Evolutionary conservation across 2,329 filamentous ascomycete genomes (phyloP).

Genomic region (Penicillium sp.): DNA sequence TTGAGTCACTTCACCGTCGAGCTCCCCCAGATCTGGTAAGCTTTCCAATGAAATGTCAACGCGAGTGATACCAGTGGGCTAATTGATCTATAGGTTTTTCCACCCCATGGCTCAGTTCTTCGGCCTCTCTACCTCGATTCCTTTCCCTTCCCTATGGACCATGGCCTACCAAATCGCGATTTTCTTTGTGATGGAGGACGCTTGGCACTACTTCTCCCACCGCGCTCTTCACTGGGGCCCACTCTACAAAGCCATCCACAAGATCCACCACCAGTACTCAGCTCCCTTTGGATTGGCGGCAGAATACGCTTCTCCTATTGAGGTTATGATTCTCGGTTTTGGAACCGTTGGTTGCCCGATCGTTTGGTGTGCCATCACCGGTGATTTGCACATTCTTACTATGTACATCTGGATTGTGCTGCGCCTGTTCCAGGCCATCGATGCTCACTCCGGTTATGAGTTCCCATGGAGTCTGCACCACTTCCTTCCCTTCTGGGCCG

Average conservation of each 20-base stretch:
- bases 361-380: conserved; percentile 76
- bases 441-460: conserved; percentile 96
- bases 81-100: conserved; percentile 63
- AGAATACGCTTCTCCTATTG: conserved; percentile 96
- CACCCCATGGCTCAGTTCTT: conserved; percentile 93
- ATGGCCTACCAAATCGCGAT: conserved; percentile 89
- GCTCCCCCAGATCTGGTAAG: conserved; percentile 89
- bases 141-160: conserved; percentile 80
- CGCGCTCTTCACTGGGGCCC: conserved; percentile 90
- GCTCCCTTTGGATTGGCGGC: conserved; percentile 94
- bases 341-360: conserved; percentile 82
- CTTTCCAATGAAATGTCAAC: neutral
- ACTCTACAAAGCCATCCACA: conserved; percentile 95
- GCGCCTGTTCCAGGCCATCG: conserved; percentile 94
- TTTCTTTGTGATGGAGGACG: conserved; percentile 93
- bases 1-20: conserved; percentile 97
- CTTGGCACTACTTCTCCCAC: conserved; percentile 98
- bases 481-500: conserved; percentile 96
- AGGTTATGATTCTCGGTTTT: conserved; percentile 90
- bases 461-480: conserved; percentile 97
- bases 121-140: conserved; percentile 82
- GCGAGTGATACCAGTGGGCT: neutral
- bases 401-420: conserved; percentile 97
- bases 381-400: conserved; percentile 88
- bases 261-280: conserved; percentile 98